A percentile compares a stretch with the other conserved stretches of the same genome.
phyloP scores from a whole-genome alignment of 257 asterid genomes.

The Agastache rugosa region DNA sequence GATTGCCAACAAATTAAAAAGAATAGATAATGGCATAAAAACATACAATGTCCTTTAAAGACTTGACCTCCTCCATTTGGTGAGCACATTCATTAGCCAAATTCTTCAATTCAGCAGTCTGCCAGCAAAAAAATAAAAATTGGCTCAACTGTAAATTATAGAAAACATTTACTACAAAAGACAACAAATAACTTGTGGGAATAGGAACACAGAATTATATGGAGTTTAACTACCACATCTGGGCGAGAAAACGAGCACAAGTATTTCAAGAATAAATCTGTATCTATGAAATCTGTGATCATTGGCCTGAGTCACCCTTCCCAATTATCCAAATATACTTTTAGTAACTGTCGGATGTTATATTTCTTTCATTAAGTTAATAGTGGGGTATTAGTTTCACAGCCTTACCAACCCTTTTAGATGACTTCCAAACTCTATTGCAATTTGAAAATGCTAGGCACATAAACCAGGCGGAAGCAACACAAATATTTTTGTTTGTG shows the following conservation, averaged over 20 bases:
- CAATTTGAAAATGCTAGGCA: constrained; percentile 28
- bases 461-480: constrained; percentile 25
- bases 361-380: constrained; percentile 18
- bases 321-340: neutral
- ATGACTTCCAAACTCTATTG: constrained; percentile 24
- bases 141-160: constrained; percentile 25
- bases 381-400: neutral
- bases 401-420: neutral
- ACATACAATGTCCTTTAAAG: constrained; percentile 74
- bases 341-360: neutral
- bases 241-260: constrained; percentile 13
- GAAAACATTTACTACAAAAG: constrained; percentile 27
- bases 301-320: constrained; percentile 3
- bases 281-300: constrained; percentile 4
- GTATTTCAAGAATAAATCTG: constrained; percentile 5
- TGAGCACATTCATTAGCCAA: constrained; percentile 60
- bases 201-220: constrained; percentile 10
- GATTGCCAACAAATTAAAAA: constrained; percentile 26
- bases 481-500: constrained; percentile 13
- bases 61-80: constrained; percentile 68
- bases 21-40: constrained; percentile 23
- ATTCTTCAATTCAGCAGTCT: constrained; percentile 74
- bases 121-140: constrained; percentile 41
- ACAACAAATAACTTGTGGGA: neutral
- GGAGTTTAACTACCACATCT: neutral